A percentile compares a stretch with the other conserved stretches of the same genome.
Evolutionary conservation across 2,329 filamentous ascomycete species (phyloP).

Genomic region (Ophiosphaerella herpotricha): DNA sequence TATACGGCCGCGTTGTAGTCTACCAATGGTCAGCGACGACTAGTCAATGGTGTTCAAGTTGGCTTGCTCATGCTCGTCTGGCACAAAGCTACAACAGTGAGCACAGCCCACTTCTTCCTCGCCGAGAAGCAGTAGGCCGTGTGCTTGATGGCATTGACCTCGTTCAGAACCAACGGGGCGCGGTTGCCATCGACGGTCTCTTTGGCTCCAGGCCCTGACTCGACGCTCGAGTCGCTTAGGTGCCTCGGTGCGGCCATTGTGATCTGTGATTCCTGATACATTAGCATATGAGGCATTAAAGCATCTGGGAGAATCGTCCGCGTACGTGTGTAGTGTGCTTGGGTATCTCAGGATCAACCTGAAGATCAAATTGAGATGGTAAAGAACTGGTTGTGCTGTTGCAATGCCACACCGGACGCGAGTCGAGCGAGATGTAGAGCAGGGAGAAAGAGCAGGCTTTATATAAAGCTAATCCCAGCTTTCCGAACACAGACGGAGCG

Average conservation of each 20-base stretch:
- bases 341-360: too few species aligned
- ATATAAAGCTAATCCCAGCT: too few species aligned
- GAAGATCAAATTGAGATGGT: too few species aligned
- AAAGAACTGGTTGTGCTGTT: too few species aligned
- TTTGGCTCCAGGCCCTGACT: not conserved
- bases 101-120: slow-evolving; percentile 58
- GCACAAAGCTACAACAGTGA: slow-evolving; percentile 58
- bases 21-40: slow-evolving; percentile 40
- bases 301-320: too few species aligned
- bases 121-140: slow-evolving; percentile 53
- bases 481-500: too few species aligned
- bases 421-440: too few species aligned
- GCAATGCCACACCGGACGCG: too few species aligned
- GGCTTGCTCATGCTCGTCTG: slow-evolving; percentile 56
- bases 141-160: slow-evolving; percentile 23
- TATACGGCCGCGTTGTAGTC: slow-evolving; percentile 61
- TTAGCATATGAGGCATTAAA: slow-evolving; percentile 1
- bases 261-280: not conserved
- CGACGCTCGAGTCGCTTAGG: slow-evolving; percentile 7
- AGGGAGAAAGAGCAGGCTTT: too few species aligned
- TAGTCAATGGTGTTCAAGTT: slow-evolving; percentile 42
- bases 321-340: too few species aligned
- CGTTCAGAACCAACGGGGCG: slow-evolving; percentile 16
- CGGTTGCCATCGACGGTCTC: not conserved
- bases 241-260: slow-evolving; percentile 10